These are phyloP conservation scores for Rhodosorus marinus DNA, from an alignment of 23 red algal species.

Conservation along the genomic window DNA sequence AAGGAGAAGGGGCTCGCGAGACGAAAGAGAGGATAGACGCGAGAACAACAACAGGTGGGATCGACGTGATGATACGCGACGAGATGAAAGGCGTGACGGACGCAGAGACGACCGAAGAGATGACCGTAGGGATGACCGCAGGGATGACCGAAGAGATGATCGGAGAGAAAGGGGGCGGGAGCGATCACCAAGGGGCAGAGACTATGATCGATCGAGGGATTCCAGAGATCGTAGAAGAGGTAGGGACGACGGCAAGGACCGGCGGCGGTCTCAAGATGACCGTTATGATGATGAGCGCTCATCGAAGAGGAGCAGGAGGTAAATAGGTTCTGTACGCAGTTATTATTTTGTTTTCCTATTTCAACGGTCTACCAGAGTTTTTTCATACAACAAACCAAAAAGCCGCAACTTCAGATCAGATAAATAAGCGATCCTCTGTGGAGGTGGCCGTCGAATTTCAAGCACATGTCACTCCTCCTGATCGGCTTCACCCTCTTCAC, in stretches of 20 bases:
- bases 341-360: not conserved
- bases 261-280: slow-evolving; percentile 7
- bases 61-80: slow-evolving; percentile 6
- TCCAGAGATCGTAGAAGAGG: slow-evolving; percentile 10
- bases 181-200: slow-evolving; percentile 14
- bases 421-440: too few relatives aligned
- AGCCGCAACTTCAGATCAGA: too few relatives aligned
- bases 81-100: slow-evolving; percentile 1
- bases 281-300: slow-evolving; percentile 17
- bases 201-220: slow-evolving; percentile 2
- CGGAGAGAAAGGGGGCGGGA: slow-evolving; percentile 12
- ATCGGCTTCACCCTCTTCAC: too few relatives aligned
- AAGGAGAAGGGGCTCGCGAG: not conserved
- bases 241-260: slow-evolving; percentile 15
- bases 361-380: too few relatives aligned
- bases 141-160: slow-evolving; percentile 24
- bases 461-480: too few relatives aligned
- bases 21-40: not conserved
- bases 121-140: slow-evolving; percentile 16
- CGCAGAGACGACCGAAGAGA: slow-evolving; percentile 1
- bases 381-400: too few relatives aligned
- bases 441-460: too few relatives aligned
- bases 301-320: slow-evolving; percentile 10
- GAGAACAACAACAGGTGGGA: not conserved
- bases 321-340: not conserved